Evolutionary conservation across 148 eudicot genomes (phyloP).

Genomic region (Agrostemma githago): DNA sequence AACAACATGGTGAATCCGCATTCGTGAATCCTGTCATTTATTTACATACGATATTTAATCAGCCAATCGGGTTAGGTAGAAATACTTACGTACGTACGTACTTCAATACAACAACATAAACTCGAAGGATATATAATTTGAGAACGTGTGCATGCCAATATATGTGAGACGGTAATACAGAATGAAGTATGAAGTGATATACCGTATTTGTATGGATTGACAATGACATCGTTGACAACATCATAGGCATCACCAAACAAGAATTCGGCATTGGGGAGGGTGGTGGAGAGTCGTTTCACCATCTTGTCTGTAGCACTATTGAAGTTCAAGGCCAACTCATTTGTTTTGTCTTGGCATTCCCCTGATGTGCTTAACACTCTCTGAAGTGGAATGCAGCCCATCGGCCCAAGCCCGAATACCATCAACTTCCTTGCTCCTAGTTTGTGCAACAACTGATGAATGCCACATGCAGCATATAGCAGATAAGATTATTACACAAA

Average conservation of each 20-base stretch:
- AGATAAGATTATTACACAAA: no score
- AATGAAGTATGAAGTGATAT: not conserved
- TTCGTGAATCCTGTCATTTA: conserved; percentile 54
- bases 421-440: conserved; percentile 70
- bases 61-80: not conserved
- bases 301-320: conserved; percentile 46
- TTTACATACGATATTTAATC: not conserved
- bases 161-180: no score
- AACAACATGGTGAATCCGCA: conserved; percentile 84
- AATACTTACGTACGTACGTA: not conserved
- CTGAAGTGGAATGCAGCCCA: conserved; percentile 95
- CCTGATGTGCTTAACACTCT: conserved; percentile 67
- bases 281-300: conserved; percentile 38
- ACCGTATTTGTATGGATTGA: conserved; percentile 68
- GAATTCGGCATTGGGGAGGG: conserved; percentile 55
- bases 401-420: conserved; percentile 82
- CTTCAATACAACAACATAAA: no score
- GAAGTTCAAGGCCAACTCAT: conserved; percentile 55
- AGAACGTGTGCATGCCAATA: no score
- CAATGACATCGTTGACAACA: conserved; percentile 68
- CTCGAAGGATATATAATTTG: no score
- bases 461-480: not conserved
- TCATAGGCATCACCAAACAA: conserved; percentile 81
- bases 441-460: conserved; percentile 46
- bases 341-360: conserved; percentile 64